Percentiles rank a stretch among this genome's conserved stretches.
Evolutionary conservation across 2,329 filamentous ascomycete genomes (phyloP).

Genomic region (Helminthosporium solani): DNA sequence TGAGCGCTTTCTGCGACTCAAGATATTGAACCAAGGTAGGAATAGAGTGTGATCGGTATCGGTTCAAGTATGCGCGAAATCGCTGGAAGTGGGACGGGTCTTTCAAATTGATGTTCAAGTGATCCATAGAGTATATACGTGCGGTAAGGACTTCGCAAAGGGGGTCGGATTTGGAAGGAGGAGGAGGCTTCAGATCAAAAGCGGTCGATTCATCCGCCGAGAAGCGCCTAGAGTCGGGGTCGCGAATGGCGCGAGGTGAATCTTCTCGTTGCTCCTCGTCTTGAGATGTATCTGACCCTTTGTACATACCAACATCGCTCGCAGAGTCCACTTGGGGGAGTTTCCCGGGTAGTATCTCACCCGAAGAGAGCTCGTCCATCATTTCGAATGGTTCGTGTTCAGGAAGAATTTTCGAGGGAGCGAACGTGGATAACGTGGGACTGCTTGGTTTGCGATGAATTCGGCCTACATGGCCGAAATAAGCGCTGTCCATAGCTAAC

Average conservation of each 20-base stretch:
- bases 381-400: neutral
- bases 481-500: conserved; percentile 3
- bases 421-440: conserved; percentile 14
- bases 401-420: conserved; percentile 10
- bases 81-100: conserved; percentile 60
- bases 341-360: neutral
- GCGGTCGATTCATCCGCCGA: conserved; percentile 11
- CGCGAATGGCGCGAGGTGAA: no score
- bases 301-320: neutral
- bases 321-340: conserved; percentile 3
- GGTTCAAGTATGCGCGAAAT: conserved; percentile 65
- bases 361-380: conserved; percentile 1
- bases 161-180: conserved; percentile 17
- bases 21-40: conserved; percentile 68
- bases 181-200: conserved; percentile 28
- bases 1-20: conserved; percentile 66
- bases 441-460: conserved; percentile 11
- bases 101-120: conserved; percentile 63
- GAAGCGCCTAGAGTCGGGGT: neutral
- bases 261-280: neutral
- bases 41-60: conserved; percentile 59
- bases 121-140: conserved; percentile 63
- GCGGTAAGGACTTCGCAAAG: conserved; percentile 58
- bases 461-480: conserved; percentile 4
- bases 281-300: neutral